Evolutionary conservation across 2,329 filamentous ascomycete species (phyloP), one percentile per base, ranked within the genome.

Genomic region (Arthrobotrys sinensis): DNA sequence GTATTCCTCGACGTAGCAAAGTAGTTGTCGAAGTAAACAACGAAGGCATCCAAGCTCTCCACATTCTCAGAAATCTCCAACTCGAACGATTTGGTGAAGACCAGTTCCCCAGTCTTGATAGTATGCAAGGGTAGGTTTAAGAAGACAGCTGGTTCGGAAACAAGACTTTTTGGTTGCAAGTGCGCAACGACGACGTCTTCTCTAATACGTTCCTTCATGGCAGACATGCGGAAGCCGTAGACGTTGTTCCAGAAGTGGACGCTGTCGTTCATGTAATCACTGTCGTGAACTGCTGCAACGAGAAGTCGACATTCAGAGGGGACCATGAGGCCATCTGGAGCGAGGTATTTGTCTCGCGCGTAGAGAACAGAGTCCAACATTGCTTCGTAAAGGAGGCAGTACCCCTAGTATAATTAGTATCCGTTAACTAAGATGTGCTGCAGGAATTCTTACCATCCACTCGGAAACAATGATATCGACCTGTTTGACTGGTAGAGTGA

Each of bases 401-500:
- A 98, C 34, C 94, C 94, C 80, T 80, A 46, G 14, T 40, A 14
- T 10, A 45, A 6, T 67, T 24, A 62, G 52, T 34, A 62, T n/a
- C 3, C 11, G 24, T 16, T 16, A 14, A 10, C 12, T 19, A 10
- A 8, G 21, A 5, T 16, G n/a, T 21, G 19, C 6, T 32, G 8
- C 55, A 4, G 38, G 34, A n/a, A 34, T 46, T 43, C 68, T 52
- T 68, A 80, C 80, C 94, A 98, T 98, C 94, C 94, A 98, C 84
- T 98, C 94, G 76, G 93, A 96, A 78, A 98, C 91, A 83, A 98
- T 97, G 82, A 98, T 91, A 85, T 98, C 95, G 53, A 97, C 94
- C 82, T 94, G 87, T 67, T 90, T 87, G 6, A 95, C 91, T 0
- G 92, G 94, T 21, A 94, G 88, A 71, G 85, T 87, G 69, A 97